phyloP scores from a whole-genome alignment of 768 basidiomycete species.

The Boletus edulis region DNA sequence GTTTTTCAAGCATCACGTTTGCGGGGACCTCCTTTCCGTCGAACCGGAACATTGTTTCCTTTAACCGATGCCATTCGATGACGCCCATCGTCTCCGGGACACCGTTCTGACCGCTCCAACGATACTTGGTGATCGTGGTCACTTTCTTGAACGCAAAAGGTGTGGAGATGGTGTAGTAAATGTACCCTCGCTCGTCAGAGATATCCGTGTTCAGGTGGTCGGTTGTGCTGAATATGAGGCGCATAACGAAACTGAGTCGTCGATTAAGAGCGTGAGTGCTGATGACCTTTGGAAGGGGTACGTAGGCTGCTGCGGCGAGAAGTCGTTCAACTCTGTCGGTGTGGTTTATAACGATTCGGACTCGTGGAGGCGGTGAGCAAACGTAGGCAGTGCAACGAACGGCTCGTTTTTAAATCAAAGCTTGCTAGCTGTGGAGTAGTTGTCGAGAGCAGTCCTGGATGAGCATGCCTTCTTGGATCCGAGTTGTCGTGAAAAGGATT shows the following conservation, averaged over 20 bases:
- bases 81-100: conserved; percentile 21
- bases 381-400: not conserved
- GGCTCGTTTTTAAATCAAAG: too few relatives aligned
- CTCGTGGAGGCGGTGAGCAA: not conserved
- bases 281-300: not conserved
- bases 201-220: conserved; percentile 22
- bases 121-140: conserved; percentile 28
- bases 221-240: conserved; percentile 19
- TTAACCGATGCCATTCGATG: conserved; percentile 25
- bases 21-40: conserved; percentile 11
- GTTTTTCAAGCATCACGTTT: conserved; percentile 12
- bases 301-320: not conserved
- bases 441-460: too few relatives aligned
- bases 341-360: not conserved
- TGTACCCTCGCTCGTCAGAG: conserved; percentile 17
- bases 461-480: too few relatives aligned
- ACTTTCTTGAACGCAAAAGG: conserved; percentile 8
- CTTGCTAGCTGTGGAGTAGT: too few relatives aligned
- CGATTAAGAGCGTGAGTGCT: not conserved
- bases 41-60: conserved; percentile 12
- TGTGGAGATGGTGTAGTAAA: conserved; percentile 21
- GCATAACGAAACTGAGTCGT: conserved; percentile 11
- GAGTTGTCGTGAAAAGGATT: too few relatives aligned
- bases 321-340: not conserved
- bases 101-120: conserved; percentile 9